Conservation (phyloP, 495 filamentous ascomycete species). For the Penicillium cinerascens region DNA sequence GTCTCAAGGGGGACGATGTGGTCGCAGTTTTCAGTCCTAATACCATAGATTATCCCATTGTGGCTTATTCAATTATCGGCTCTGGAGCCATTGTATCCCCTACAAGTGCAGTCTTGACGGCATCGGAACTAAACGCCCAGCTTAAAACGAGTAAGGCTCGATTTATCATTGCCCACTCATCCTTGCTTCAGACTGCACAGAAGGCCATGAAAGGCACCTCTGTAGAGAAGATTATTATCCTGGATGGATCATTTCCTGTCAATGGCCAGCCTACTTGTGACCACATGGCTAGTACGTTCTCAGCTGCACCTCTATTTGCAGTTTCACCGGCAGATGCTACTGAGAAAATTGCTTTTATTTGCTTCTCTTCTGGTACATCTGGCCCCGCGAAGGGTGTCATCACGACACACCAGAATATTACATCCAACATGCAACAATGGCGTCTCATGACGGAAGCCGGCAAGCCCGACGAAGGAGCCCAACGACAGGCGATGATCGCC, state of each 20-base stretch:
- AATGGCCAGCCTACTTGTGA: slow-evolving; percentile 20
- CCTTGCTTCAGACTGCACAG: slow-evolving; percentile 55
- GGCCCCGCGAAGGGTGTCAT: slow-evolving; percentile 46
- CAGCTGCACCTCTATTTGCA: slow-evolving; percentile 2
- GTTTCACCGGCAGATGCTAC: slow-evolving; percentile 11
- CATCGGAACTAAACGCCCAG: slow-evolving; percentile 79
- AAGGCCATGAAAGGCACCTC: slow-evolving; percentile 52
- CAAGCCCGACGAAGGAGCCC: slow-evolving; percentile 5
- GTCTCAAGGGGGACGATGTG: slow-evolving; percentile 70
- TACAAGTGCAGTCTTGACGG: slow-evolving; percentile 77
- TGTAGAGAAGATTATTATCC: slow-evolving; percentile 15
- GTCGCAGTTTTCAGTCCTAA: slow-evolving; percentile 65
- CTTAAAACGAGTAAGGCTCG: slow-evolving; percentile 70
- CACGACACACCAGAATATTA: slow-evolving; percentile 71
- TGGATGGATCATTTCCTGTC: slow-evolving; percentile 9
- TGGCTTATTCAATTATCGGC: slow-evolving; percentile 70
- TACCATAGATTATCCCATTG: slow-evolving; percentile 58
- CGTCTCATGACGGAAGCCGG: slow-evolving; percentile 14
- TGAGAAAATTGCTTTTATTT: slow-evolving; percentile 13
- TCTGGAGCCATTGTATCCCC: slow-evolving; percentile 72
- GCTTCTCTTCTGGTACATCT: slow-evolving; percentile 24
- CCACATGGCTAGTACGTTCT: slow-evolving; percentile 16
- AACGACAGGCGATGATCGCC: slow-evolving; percentile 62
- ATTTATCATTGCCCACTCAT: slow-evolving; percentile 63
- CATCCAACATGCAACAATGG: slow-evolving; percentile 55